Base-by-base conservation (phyloP, 2,329 filamentous ascomycete species). In the Penicillium italicum region DNA sequence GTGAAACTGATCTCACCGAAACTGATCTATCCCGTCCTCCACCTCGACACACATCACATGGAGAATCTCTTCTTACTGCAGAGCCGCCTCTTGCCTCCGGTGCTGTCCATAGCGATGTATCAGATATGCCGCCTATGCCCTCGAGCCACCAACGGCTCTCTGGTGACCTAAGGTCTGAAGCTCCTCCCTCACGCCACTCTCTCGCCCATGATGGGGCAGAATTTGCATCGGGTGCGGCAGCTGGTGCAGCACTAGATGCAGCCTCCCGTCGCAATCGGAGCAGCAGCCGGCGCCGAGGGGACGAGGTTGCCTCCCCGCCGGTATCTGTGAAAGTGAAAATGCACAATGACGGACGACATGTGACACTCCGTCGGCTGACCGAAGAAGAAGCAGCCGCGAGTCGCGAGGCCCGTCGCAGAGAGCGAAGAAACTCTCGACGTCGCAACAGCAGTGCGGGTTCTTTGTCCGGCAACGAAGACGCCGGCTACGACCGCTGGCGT, bases 271-370 rank as follows among this genome's bases (percentile, higher is more conserved):
- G 62, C 44, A 70, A 67, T 28, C 63, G 69, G 41, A 69, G 69
- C 38, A 69, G 69, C 42, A 62, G 66, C 30, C 62, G 70, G 28
- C 65, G 66, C 45, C 68, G 68, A 40, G 65, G 66, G 18, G 68
- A 76, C 43, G 76, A 77, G 57, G 72, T 79, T 30, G 76, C 76
- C 24, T 83, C 82, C 0, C 83, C 82, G n/a, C 82, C 83, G 2
- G 82, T 86, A 44, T 84, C 81, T 30, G 79, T 87, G 53, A 85
- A 86, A 68, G 79, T 87, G 40, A 85, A 85, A 66, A 84, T 86
- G 79, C 83, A 86, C 69, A 80, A 82, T 55, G 83, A 86, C 60
- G 83, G 83, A 24, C 78, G 83, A 8, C 82, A 85, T 63, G 83
- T 87, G 34, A 87, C 85, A 2, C 75, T 87, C 8, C 77, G 84